Base-by-base conservation (phyloP, 495 filamentous ascomycete species). In the Chlorociboria aeruginascens region DNA sequence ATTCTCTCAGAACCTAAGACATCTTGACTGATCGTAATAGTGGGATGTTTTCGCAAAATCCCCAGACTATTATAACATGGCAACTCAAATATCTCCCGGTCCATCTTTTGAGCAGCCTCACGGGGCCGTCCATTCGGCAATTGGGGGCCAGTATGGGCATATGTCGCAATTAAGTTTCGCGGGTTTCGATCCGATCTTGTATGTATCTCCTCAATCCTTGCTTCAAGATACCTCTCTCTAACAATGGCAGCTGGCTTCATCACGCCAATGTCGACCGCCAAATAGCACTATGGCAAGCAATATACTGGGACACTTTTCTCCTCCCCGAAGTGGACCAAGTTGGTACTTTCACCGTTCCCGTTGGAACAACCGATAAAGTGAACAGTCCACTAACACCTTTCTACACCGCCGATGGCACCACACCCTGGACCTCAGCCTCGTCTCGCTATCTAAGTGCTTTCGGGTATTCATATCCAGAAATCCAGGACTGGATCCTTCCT, bases 281-380 rank as follows among this genome's bases (percentile, higher is more conserved):
- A 8, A 62, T 61, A 32, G 63, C 68, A 2, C 16, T 71, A 6
- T 71, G 63, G 62, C 61, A 69, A 55, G 48, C 57, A n/a, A 43
- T 67, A 3, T 59, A 65, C 35, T 61, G 60, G 0, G 50, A 61
- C 25, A 55, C 55, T 12, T 65, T 55, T 45, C 48, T 69, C 31
- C 48, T 57, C 7, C 41, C 58, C 9, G 49, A 68, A 17, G 31
- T 56, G 4, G 69, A 76, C 10, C 44, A 57, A 11, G 53, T 66
- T 11, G 61, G 67, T 17, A 79, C 77, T 0, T 84, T 74, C 56
- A 75, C 72, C 12, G 57, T 54, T 13, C 42, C 32, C 11, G 41
- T 32, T 7, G 34, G 51, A 7, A 52, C 35, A 9, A 40, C 47
- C 11, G 63, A 57, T 7, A 54, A 46, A 0, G 37, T 50, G 20